phyloP scores from a whole-genome alignment of 225 moss, liverwort and hornwort genomes.

The Straminergon stramineum region DNA sequence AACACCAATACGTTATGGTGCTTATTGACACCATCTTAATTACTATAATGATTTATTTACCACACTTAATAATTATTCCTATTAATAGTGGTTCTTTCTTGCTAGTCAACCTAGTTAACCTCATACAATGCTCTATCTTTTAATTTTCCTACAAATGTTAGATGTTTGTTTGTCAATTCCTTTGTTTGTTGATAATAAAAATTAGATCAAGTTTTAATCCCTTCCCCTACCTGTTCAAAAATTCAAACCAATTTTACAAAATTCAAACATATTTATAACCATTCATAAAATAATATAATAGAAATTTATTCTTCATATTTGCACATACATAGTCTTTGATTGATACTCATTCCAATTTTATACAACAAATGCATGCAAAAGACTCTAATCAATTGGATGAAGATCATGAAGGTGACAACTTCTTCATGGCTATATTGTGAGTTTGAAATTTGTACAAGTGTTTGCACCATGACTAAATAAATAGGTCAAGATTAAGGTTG shows the following conservation, averaged over 20 bases:
- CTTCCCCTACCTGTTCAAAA: not conserved
- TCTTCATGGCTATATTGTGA: not conserved
- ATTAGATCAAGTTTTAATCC: not conserved
- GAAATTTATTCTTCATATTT: not conserved
- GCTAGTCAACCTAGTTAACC: not conserved
- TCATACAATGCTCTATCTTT: not conserved
- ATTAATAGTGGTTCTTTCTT: not conserved
- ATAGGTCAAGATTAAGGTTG: not conserved
- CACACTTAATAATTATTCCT: not conserved
- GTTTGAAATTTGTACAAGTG: not conserved
- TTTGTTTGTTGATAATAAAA: not conserved
- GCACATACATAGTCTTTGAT: not conserved
- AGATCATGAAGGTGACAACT: not conserved
- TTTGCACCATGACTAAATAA: not conserved
- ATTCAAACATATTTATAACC: not conserved
- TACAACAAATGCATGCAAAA: not conserved
- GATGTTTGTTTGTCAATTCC: too few species aligned
- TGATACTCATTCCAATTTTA: not conserved
- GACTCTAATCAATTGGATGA: not conserved
- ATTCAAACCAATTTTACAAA: not conserved
- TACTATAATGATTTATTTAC: not conserved
- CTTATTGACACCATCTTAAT: not conserved
- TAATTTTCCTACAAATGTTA: not conserved
- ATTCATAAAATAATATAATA: not conserved
- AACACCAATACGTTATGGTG: conserved; percentile 23